Percentiles rank a stretch among this genome's conserved stretches.
phyloP scores from a whole-genome alignment of 2,329 filamentous ascomycete species.

The Lachnellula occidentalis region DNA sequence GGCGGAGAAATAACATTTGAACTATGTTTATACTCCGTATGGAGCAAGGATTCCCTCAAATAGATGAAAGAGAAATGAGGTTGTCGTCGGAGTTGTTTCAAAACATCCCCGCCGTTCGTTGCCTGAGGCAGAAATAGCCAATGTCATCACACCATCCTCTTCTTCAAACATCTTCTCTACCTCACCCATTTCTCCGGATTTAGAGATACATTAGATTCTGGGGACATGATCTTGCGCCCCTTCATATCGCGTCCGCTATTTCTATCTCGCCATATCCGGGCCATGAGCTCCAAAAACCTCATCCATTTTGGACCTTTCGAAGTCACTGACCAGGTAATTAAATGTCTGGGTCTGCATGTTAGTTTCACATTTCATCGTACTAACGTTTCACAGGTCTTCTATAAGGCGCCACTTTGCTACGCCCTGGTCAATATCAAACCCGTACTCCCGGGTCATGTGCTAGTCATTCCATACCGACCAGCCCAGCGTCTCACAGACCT shows the following conservation, averaged over 20 bases:
- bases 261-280: conserved; percentile 8
- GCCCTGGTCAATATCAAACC: conserved; percentile 95
- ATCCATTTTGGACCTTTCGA: conserved; percentile 72
- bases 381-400: conserved; percentile 64
- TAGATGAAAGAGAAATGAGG: conserved; percentile 4
- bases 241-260: neutral
- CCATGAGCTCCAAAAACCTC: conserved; percentile 28
- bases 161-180: neutral
- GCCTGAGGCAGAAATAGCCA: conserved; percentile 1
- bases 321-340: conserved; percentile 64
- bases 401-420: conserved; percentile 72
- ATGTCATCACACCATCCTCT: neutral
- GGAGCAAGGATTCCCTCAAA: neutral
- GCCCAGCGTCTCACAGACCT: conserved; percentile 58
- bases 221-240: conserved; percentile 16
- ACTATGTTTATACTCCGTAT: neutral
- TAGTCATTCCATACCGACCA: conserved; percentile 69
- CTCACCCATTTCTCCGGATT: neutral
- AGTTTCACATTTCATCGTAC: neutral
- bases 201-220: neutral
- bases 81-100: neutral
- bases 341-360: neutral
- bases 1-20: neutral
- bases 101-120: neutral
- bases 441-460: conserved; percentile 85